phyloP scores from a whole-genome alignment of 352 stramenopile species.

The Pythium pectinolyticum region DNA sequence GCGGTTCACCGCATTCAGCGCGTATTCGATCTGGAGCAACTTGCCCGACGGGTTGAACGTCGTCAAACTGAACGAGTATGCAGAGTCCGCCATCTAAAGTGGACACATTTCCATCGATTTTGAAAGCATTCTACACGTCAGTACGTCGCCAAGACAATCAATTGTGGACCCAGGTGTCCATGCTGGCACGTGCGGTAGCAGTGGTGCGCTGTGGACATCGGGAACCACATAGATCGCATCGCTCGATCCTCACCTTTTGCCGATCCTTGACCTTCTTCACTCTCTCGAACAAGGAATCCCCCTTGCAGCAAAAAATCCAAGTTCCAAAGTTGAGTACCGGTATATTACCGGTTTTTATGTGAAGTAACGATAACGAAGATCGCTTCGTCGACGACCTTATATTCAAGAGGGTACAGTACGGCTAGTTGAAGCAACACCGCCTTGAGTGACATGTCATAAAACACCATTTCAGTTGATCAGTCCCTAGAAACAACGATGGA shows the following conservation, averaged over 20 bases:
- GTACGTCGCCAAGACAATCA: neutral
- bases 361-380: conserved; percentile 24
- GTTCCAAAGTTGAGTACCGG: too few relatives aligned
- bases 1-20: conserved; percentile 97
- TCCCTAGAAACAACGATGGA: too few relatives aligned
- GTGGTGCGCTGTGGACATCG: neutral
- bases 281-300: conserved; percentile 7
- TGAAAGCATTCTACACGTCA: conserved; percentile 6
- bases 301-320: conserved; percentile 19
- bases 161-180: neutral
- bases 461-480: too few relatives aligned
- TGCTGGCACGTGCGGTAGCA: neutral
- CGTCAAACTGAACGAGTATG: conserved; percentile 99
- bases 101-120: neutral
- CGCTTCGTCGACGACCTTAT: neutral
- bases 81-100: conserved; percentile 92
- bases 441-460: neutral
- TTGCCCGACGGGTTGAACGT: conserved; percentile 99
- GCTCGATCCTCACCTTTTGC: conserved; percentile 19
- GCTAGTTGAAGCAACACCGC: neutral
- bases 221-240: conserved; percentile 8
- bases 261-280: conserved; percentile 31
- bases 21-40: conserved; percentile 99
- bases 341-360: conserved; percentile 16
- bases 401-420: neutral